Evolutionary conservation across 768 basidiomycete genomes (phyloP).

Genomic region (Macrolepiota fuliginosa): DNA sequence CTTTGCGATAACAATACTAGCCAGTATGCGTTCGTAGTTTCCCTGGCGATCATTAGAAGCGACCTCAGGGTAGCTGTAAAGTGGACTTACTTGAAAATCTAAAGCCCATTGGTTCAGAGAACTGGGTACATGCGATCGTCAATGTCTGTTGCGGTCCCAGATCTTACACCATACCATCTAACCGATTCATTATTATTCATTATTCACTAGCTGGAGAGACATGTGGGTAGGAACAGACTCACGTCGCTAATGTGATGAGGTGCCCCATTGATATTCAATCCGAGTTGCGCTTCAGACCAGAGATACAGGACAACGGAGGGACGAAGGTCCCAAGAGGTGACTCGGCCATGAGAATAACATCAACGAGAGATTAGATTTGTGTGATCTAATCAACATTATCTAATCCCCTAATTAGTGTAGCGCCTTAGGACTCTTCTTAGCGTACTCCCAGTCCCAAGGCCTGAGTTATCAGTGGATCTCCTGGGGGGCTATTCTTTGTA

Average conservation of each 20-base stretch:
- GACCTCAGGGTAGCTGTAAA: not conserved
- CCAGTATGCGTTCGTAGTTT: conserved; percentile 87
- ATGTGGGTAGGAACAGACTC: conserved; percentile 21
- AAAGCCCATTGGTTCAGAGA: conserved; percentile 97
- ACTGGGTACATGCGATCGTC: conserved; percentile 36
- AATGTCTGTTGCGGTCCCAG: not conserved
- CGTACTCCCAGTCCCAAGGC: too few species aligned
- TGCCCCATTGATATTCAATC: conserved; percentile 61
- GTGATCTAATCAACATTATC: too few species aligned
- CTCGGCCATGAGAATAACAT: not conserved
- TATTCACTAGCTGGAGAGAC: conserved; percentile 5
- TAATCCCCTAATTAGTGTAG: too few species aligned
- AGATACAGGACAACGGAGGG: not conserved
- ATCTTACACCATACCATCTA: conserved; percentile 24
- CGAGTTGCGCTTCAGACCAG: not conserved
- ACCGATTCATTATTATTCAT: conserved; percentile 11
- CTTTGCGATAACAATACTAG: conserved; percentile 87
- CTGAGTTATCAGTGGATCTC: too few species aligned
- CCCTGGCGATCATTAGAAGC: conserved; percentile 49
- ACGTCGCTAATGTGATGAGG: conserved; percentile 88
- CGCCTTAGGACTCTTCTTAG: too few species aligned
- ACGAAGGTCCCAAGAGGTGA: not conserved
- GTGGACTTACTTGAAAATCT: conserved; percentile 74
- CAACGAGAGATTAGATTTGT: conserved; percentile 1
- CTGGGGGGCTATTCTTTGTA: too few species aligned